phyloP scores from a whole-genome alignment of 1,284 basidiomycete genomes.

The Mycena sp. region DNA sequence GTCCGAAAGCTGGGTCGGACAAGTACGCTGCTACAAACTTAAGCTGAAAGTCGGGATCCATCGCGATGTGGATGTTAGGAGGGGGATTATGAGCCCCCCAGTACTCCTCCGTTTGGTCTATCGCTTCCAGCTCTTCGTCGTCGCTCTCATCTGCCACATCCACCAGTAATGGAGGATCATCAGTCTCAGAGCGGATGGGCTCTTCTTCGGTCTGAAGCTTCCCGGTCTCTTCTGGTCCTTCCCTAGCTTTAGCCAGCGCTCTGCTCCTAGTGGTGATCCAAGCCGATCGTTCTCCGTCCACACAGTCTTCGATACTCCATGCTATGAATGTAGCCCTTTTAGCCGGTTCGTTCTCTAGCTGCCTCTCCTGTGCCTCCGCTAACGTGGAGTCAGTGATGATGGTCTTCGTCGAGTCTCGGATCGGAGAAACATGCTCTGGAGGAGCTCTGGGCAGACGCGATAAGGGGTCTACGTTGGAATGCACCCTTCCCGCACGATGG shows the following conservation, averaged over 20 bases:
- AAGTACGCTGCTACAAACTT: too few relatives aligned
- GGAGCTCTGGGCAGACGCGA: too few relatives aligned
- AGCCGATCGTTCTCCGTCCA: not conserved
- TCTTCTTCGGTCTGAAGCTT: too few relatives aligned
- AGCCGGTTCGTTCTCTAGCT: not conserved
- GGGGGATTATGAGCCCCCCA: too few relatives aligned
- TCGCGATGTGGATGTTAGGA: too few relatives aligned
- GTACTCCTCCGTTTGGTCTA: not conserved
- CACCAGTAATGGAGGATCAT: not conserved
- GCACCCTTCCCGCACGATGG: too few relatives aligned
- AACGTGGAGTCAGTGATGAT: not conserved
- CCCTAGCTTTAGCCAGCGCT: not conserved
- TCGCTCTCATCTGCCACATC: not conserved
- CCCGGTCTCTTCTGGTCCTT: too few relatives aligned
- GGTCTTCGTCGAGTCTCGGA: too few relatives aligned
- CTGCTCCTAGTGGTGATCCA: not conserved
- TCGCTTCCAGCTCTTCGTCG: not conserved
- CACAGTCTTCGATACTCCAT: not conserved
- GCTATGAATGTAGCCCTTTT: conserved; percentile 5
- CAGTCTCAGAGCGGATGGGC: too few relatives aligned
- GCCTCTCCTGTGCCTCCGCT: not conserved
- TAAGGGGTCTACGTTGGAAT: too few relatives aligned
- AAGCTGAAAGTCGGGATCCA: too few relatives aligned
- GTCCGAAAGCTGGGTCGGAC: not conserved
- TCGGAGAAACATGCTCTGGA: too few relatives aligned